Conservation (phyloP, 495 filamentous ascomycete species). For the Hypoxylon fuscum region DNA sequence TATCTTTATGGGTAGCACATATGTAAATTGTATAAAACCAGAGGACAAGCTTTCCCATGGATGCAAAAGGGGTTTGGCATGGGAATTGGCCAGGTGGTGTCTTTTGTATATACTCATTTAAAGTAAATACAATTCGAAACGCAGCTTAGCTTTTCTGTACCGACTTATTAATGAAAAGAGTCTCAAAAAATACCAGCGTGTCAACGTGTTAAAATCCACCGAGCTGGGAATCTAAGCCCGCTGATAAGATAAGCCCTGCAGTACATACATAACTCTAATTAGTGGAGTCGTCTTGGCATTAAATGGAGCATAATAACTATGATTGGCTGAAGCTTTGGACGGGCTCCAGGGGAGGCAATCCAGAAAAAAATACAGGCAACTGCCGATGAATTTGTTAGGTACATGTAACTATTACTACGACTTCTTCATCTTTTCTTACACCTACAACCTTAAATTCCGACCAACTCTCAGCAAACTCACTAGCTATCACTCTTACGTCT, state of each 20-base stretch:
- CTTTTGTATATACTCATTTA: neutral
- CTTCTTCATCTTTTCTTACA: slow-evolving; percentile 6
- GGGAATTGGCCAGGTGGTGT: slow-evolving; percentile 33
- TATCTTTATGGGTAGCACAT: slow-evolving; percentile 9
- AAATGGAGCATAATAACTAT: neutral
- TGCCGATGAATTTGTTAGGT: too few species aligned
- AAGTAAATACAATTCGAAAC: neutral
- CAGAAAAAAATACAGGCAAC: slow-evolving; percentile 14
- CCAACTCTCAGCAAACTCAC: neutral
- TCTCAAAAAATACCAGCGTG: slow-evolving; percentile 36
- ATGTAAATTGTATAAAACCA: too few species aligned
- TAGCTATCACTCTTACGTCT: too few species aligned
- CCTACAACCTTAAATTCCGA: neutral
- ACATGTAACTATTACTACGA: neutral
- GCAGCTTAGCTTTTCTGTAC: neutral
- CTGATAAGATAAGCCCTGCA: slow-evolving; percentile 38
- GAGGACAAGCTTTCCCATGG: slow-evolving; percentile 30
- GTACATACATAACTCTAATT: slow-evolving; percentile 35
- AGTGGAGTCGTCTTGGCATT: slow-evolving; percentile 14
- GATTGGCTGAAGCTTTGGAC: slow-evolving; percentile 14
- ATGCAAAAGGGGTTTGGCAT: slow-evolving; percentile 16
- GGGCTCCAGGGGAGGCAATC: slow-evolving; percentile 18
- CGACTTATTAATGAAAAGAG: slow-evolving; percentile 8
- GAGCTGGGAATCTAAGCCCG: slow-evolving; percentile 12
- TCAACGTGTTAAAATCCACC: slow-evolving; percentile 35